Evolutionary conservation across 768 basidiomycete genomes (phyloP).

Genomic region (Solioccasus polychromus): DNA sequence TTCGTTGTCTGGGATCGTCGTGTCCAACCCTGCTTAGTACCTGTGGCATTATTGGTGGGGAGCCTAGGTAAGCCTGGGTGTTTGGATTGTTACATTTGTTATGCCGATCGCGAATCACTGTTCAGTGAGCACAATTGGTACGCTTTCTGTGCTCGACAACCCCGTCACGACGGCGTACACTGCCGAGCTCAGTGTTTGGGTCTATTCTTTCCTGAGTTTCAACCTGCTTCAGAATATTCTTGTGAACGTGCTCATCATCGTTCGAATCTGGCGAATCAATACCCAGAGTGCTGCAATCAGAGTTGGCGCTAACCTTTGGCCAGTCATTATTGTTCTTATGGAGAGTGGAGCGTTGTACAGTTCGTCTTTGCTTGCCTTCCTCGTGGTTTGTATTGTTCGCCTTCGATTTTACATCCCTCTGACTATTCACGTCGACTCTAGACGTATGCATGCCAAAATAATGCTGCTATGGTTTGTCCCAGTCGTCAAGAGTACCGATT

Average conservation of each 20-base stretch:
- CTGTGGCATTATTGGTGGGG: slow-evolving; percentile 1
- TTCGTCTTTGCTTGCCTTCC: slow-evolving; percentile 2
- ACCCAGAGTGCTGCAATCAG: background rate
- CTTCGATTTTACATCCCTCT: background rate
- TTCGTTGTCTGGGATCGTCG: slow-evolving; percentile 7
- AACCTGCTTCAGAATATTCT: slow-evolving; percentile 8
- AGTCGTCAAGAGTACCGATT: background rate
- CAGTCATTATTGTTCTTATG: slow-evolving; percentile 3
- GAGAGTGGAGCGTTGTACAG: slow-evolving; percentile 12
- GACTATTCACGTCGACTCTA: background rate
- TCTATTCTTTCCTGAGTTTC: slow-evolving; percentile 4
- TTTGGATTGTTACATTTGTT: background rate
- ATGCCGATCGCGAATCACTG: background rate
- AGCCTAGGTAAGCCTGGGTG: background rate
- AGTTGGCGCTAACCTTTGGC: background rate
- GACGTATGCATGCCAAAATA: slow-evolving; percentile 4
- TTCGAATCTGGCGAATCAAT: slow-evolving; percentile 8
- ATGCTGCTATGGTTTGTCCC: slow-evolving; percentile 3
- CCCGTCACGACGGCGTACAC: slow-evolving; percentile 3
- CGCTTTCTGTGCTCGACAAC: background rate
- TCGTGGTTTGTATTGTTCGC: background rate
- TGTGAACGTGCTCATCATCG: slow-evolving; percentile 4
- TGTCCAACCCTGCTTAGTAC: slow-evolving; percentile 1
- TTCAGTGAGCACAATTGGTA: background rate
- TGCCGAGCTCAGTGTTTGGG: background rate